Percentiles rank a stretch among this genome's conserved stretches.
These are phyloP conservation scores for Trichothecium sympodiale DNA, from an alignment of 2,329 filamentous ascomycete species.

Conservation along the genomic window DNA sequence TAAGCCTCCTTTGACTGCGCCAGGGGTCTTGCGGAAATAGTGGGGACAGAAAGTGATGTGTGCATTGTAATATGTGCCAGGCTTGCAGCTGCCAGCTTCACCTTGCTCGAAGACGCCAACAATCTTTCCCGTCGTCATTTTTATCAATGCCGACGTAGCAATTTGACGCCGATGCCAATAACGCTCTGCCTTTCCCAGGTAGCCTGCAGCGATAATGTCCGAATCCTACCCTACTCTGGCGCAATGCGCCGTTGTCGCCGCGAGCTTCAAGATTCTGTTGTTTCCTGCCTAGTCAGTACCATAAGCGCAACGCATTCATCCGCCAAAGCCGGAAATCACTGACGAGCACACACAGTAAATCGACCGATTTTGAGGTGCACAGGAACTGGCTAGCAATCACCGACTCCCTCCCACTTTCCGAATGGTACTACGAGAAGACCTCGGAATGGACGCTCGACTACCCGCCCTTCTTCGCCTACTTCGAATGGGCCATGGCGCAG, in stretches of 20 bases:
- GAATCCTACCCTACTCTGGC: constrained; percentile 77
- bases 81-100: too few species aligned
- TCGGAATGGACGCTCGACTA: constrained; percentile 99
- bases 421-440: constrained; percentile 96
- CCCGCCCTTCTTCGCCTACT: constrained; percentile 93
- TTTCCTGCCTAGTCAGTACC: constrained; percentile 82
- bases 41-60: too few species aligned
- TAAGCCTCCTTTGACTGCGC: too few species aligned
- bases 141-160: constrained; percentile 1
- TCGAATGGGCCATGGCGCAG: constrained; percentile 87
- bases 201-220: constrained; percentile 43
- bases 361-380: constrained; percentile 97
- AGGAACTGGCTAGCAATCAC: constrained; percentile 98
- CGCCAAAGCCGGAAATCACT: constrained; percentile 1
- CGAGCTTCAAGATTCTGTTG: constrained; percentile 81
- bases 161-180: too few species aligned
- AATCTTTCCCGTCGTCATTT: too few species aligned
- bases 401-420: constrained; percentile 69
- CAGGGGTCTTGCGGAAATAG: too few species aligned
- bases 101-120: too few species aligned
- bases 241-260: constrained; percentile 78
- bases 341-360: constrained; percentile 55
- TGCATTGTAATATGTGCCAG: too few species aligned
- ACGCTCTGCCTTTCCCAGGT: constrained; percentile 4
- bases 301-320: not conserved